These are phyloP conservation scores for Blepharisma stoltei DNA, from an alignment of 73 alveolate genomes.

Conservation along the genomic window DNA sequence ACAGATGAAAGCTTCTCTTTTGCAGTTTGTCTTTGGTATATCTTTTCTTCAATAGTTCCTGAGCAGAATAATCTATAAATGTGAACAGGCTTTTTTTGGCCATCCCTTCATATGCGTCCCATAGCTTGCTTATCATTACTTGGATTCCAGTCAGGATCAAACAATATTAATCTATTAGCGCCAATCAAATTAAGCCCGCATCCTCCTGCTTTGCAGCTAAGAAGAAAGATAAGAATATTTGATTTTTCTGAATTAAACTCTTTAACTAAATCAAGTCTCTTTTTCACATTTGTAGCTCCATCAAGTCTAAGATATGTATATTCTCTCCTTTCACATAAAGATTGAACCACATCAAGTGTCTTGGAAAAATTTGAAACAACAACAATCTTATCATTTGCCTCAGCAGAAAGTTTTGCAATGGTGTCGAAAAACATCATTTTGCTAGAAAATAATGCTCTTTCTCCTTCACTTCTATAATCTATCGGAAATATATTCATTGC, in stretches of 20 bases:
- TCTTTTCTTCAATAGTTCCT: conserved; percentile 87
- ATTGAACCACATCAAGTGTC: conserved; percentile 41
- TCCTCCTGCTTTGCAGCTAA: conserved; percentile 80
- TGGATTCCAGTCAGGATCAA: conserved; percentile 81
- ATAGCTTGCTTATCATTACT: conserved; percentile 88
- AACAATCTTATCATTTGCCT: conserved; percentile 19
- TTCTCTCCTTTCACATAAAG: conserved; percentile 3
- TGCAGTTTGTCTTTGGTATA: conserved; percentile 65
- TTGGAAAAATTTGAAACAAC: conserved; percentile 37
- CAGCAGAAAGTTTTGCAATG: neutral
- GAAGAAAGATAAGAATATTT: conserved; percentile 42
- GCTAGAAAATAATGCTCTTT: neutral
- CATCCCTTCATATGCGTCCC: conserved; percentile 89
- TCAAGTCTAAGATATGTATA: conserved; percentile 40
- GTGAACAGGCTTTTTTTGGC: conserved; percentile 80
- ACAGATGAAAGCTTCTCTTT: conserved; percentile 42
- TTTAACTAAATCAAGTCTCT: conserved; percentile 37
- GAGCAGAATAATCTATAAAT: conserved; percentile 81
- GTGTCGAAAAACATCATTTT: conserved; percentile 5
- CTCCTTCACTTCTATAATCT: neutral
- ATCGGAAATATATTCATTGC: neutral
- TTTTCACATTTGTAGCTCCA: conserved; percentile 38
- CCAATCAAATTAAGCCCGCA: conserved; percentile 70
- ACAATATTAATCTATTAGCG: conserved; percentile 68
- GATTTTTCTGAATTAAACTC: conserved; percentile 23